Conservation (phyloP, 140 eudicot species). For the Cichorium intybus region DNA sequence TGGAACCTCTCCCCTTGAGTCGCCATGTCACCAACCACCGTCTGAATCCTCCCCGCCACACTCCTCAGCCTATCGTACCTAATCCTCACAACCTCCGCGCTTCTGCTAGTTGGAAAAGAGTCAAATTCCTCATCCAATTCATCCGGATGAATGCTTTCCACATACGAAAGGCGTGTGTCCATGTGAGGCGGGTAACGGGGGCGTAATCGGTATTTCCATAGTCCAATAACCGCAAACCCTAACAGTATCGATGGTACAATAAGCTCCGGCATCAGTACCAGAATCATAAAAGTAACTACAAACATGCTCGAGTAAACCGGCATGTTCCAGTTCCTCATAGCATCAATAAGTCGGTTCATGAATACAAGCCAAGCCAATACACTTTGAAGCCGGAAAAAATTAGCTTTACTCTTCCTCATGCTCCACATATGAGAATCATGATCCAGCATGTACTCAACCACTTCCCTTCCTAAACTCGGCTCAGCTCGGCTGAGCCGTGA, state of each 20-base stretch:
- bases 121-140: slow-evolving; percentile 92
- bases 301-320: slow-evolving; percentile 72
- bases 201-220: slow-evolving; percentile 66
- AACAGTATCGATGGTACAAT: slow-evolving; percentile 56
- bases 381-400: slow-evolving; percentile 70
- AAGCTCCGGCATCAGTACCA: slow-evolving; percentile 74
- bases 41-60: slow-evolving; percentile 85
- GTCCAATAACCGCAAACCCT: slow-evolving; percentile 50
- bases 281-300: slow-evolving; percentile 35
- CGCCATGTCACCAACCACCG: slow-evolving; percentile 88
- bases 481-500: slow-evolving; percentile 77
- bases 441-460: slow-evolving; percentile 95
- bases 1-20: slow-evolving; percentile 88
- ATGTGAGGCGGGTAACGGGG: slow-evolving; percentile 85
- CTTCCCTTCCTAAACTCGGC: slow-evolving; percentile 85
- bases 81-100: slow-evolving; percentile 64
- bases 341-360: slow-evolving; percentile 48
- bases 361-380: slow-evolving; percentile 60
- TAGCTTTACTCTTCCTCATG: slow-evolving; percentile 93
- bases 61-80: slow-evolving; percentile 86
- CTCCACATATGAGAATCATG: slow-evolving; percentile 99
- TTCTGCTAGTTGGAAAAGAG: slow-evolving; percentile 74
- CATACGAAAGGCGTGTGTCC: slow-evolving; percentile 76
- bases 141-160: slow-evolving; percentile 61
- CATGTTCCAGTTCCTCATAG: slow-evolving; percentile 58